Percentiles rank a stretch among this genome's conserved stretches.
Evolutionary conservation across 2,329 filamentous ascomycete genomes (phyloP).

Genomic region (Lecanoromycetidae sp.): DNA sequence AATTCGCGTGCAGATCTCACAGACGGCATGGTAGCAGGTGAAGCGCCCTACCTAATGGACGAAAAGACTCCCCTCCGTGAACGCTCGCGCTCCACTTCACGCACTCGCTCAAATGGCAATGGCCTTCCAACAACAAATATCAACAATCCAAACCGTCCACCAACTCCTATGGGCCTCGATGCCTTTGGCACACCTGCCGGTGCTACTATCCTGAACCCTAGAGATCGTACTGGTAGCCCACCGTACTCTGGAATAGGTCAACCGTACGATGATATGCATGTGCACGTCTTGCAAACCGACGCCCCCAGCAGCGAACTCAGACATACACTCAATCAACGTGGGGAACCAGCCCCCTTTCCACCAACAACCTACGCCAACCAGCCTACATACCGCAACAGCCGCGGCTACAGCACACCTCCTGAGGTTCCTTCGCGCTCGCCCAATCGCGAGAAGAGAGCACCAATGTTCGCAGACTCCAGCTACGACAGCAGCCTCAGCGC

Average conservation of each 20-base stretch:
- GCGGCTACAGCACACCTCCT: constrained; percentile 12
- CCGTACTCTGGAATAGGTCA: constrained; percentile 15
- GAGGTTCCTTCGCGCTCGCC: constrained; percentile 12
- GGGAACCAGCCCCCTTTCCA: background rate
- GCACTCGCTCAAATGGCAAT: background rate
- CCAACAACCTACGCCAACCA: background rate
- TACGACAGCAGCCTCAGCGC: constrained; percentile 12
- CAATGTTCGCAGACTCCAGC: constrained; percentile 2
- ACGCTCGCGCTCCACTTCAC: constrained; percentile 9
- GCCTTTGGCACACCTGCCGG: constrained; percentile 8
- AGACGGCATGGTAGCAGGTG: constrained; percentile 8
- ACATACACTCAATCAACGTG: constrained; percentile 11
- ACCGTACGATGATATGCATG: constrained; percentile 19
- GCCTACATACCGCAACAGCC: background rate
- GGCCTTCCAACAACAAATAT: constrained; percentile 13
- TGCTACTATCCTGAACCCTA: background rate
- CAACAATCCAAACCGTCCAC: constrained; percentile 9
- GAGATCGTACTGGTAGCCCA: background rate
- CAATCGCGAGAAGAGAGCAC: constrained; percentile 1
- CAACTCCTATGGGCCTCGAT: constrained; percentile 17
- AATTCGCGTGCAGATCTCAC: constrained; percentile 14
- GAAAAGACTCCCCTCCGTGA: constrained; percentile 1
- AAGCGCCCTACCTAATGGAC: constrained; percentile 1
- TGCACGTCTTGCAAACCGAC: constrained; percentile 16
- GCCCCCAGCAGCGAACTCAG: constrained; percentile 14